phyloP scores from a whole-genome alignment of 768 basidiomycete species.

The Mycena epipterygia region DNA sequence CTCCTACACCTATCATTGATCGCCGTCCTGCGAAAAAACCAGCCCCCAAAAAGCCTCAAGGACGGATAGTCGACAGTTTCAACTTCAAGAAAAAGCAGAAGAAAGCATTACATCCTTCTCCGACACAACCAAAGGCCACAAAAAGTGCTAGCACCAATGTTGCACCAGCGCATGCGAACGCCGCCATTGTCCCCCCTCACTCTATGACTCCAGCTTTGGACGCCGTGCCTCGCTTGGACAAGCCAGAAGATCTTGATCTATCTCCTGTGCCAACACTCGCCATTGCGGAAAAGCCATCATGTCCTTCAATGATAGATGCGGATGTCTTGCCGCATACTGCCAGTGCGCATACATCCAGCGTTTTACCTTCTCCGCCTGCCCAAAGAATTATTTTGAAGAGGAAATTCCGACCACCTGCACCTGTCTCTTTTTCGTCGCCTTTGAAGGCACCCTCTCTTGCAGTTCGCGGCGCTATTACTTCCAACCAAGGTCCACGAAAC shows the following conservation, averaged over 20 bases:
- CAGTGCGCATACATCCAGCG: slow-evolving; percentile 5
- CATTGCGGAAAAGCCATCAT: too few species aligned
- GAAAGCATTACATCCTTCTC: slow-evolving; percentile 1
- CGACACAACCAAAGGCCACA: not conserved
- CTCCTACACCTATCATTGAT: not conserved
- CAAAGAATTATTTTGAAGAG: not conserved
- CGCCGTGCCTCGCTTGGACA: not conserved
- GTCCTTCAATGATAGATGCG: not conserved
- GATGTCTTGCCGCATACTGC: not conserved
- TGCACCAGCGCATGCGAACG: not conserved
- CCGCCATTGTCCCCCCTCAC: not conserved
- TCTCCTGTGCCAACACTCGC: not conserved
- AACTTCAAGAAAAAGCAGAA: slow-evolving; percentile 52
- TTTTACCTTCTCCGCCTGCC: not conserved
- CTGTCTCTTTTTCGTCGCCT: slow-evolving; percentile 21
- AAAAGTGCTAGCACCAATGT: not conserved
- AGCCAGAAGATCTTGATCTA: not conserved
- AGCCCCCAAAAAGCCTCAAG: slow-evolving; percentile 11
- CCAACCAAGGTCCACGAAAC: not conserved
- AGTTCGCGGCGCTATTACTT: not conserved
- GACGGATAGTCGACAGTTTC: slow-evolving; percentile 60
- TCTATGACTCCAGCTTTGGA: not conserved
- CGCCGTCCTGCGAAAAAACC: not conserved
- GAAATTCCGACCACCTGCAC: slow-evolving; percentile 13
- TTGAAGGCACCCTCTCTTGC: not conserved